Evolutionary conservation across 257 asterid species (phyloP), one percentile per base, ranked within the genome.

Genomic region (Misopates orontium): DNA sequence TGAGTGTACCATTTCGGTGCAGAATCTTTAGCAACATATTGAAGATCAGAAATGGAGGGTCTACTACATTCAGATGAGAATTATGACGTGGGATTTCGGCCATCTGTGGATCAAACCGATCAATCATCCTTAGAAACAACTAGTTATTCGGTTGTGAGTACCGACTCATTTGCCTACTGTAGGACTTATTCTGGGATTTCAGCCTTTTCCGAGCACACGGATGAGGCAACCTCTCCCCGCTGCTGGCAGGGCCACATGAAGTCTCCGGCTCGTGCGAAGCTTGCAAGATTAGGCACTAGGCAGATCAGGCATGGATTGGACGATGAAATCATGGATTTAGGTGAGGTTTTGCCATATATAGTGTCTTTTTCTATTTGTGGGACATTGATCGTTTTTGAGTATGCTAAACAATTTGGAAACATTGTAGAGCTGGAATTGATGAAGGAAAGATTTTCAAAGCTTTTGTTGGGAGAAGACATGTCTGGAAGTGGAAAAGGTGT

Each of bases 401-500:
- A 19, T 36, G n/a, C 50, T 59, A 24, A 59, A 18, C 24, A 8
- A 12, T 56, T 23, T n/a, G 12, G 17, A 7, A 17, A 32, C 51
- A 44, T 72, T 51, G 52, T 75, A 86, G 99, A 90, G 79, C 73
- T 86, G 9, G 97, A 90, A 70, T 56, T 86, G 91, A 94, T 94
- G 97, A 94, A 88, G 75, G 96, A 94, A 79, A 83, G 92, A 69
- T 90, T 86, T 77, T 85, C 99, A 24, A 83, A 73, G 84, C 78
- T 94, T 66, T 60, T 94, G 55, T 69, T 94, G 31, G 99, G 99
- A 23, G 93, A 88, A 55, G 99, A 94, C 73, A 90, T 90, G 96
- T 90, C 97, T 61, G 99, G 99, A 58, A 65, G 95, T 68, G 99
- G 95, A 1, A 90, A 84, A 77, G 97, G 99, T 1, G 97, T 88